Evolutionary conservation across 1,284 basidiomycete genomes (phyloP), one percentile per base, ranked within the genome.

Genomic region (Quambalaria eucalypti): DNA sequence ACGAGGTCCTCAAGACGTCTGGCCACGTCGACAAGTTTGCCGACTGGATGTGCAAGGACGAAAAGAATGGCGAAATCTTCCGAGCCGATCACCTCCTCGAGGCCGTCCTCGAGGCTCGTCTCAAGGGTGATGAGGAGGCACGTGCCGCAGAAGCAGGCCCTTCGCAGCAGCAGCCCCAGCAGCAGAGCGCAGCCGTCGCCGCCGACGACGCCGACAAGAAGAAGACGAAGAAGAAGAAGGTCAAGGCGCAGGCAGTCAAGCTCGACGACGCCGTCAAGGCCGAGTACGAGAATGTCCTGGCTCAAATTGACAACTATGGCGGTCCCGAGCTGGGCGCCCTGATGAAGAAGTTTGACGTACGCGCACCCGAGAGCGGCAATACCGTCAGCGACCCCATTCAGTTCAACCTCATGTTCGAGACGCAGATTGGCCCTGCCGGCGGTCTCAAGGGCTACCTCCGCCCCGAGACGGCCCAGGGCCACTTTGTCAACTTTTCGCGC

Each of bases 371-470:
- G 68, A 92, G 90, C 1, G 87, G 84, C 73, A 97, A 98, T 77
- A 86, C 88, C 69, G 85, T 98, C 31, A 81, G 86, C 48, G 88
- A 92, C 75, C 95, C 95, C 2, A 86, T 90, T 73, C 86, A 88
- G 76, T 99, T 98, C 81, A 98, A 98, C 79, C 83, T 99, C 71
- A 98, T 98, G 95, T 99, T 99, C 78, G 85, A 90, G 55, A 89
- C 87, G 70, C 87, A 86, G 78, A 98, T 99, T 73, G 95, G 95
- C 29, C 95, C 95, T 9, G 97, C 95, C 6, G 95, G 95, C 39
- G 89, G 95, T 76, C 85, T 95, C 78, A 92, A 92, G 73, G 92
- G 91, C 56, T 98, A 85, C 79, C 85, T 99, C 52, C 90, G 93
- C 26, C 95, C 95, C 9, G 93, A 98, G 78, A 99, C 93, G 0